Base-by-base conservation (phyloP, 306 rosid species). In the Gynostemma pentaphyllum region DNA sequence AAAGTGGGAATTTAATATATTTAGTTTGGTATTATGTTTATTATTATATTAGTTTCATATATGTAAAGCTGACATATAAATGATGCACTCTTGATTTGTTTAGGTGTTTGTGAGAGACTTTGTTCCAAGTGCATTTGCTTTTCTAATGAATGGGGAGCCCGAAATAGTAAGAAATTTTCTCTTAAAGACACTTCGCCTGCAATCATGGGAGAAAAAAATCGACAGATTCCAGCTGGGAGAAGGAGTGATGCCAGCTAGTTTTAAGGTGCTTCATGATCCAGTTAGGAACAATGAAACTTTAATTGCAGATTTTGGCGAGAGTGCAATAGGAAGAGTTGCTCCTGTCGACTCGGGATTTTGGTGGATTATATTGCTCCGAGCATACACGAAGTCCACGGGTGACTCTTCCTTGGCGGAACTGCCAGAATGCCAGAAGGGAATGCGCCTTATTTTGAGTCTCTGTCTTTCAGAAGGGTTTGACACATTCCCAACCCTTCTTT, bases 171-270 rank as follows among this genome's bases (percentile, higher is more conserved):
- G 77, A 41, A 90, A 83, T 39, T 87, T 90, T 40, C 53, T 90
- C 66, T 48, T 83, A 45, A 90, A 90, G 91, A 90, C 96, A 26
- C 89, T 87, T 44, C 90, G 94, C 42, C 86, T 90, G 75, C 97
- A 90, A 67, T 85, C 95, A 7, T 85, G 95, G 96, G 96, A 91
- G 86, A 91, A 91, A 79, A 87, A 77, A 78, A 78, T 91, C 66
- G 92, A 87, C 62, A 75, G 91, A 70, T 91, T 91, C 71, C 89
- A 80, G 2, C 86, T 87, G 41, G 97, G 89, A 65, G 97, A 86
- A 85, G 95, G 97, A 50, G 97, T 91, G 15, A 91, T 87, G 97
- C 97, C 96, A 23, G 97, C 97, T 46, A 91, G 96, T 80, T 91
- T 91, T 78, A 91, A 91, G 64, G 97, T 91, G 34, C 80, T 75